These are phyloP conservation scores for Gossypium rotundifolium DNA, from an alignment of 345 rosid species.

Conservation along the genomic window DNA sequence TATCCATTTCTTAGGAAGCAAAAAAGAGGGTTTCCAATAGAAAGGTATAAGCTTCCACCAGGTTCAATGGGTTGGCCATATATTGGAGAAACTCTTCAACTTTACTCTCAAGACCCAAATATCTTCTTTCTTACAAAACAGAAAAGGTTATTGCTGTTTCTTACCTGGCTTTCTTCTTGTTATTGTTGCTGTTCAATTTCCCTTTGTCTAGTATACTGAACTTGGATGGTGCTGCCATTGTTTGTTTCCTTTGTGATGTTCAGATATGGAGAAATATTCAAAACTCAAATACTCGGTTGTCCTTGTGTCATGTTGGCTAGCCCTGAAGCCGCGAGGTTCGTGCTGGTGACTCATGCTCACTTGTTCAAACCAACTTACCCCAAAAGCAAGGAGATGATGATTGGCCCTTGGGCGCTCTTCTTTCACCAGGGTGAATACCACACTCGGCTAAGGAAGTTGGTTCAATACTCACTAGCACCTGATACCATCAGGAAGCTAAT, in stretches of 20 bases:
- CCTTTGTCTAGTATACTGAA: background rate
- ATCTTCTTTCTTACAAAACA: constrained; percentile 57
- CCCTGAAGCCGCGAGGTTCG: constrained; percentile 75
- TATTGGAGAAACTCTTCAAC: constrained; percentile 74
- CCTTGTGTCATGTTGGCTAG: constrained; percentile 85
- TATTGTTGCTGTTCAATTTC: constrained; percentile 2
- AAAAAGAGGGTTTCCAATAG: constrained; percentile 7
- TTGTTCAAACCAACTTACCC: constrained; percentile 94
- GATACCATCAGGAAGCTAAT: constrained; percentile 48
- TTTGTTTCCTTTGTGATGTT: background rate
- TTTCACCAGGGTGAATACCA: constrained; percentile 84
- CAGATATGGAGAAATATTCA: constrained; percentile 85
- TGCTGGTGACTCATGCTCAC: constrained; percentile 64
- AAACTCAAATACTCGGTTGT: constrained; percentile 67
- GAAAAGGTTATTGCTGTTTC: constrained; percentile 36
- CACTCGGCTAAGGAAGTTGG: constrained; percentile 56
- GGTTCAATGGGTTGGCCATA: constrained; percentile 91
- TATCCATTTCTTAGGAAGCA: constrained; percentile 20
- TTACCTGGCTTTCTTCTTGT: background rate
- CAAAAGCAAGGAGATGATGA: constrained; percentile 68
- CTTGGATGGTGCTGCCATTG: background rate
- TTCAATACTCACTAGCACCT: constrained; percentile 52
- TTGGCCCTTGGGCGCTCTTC: constrained; percentile 75
- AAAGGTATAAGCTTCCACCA: constrained; percentile 60
- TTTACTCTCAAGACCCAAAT: constrained; percentile 74